Percentiles rank a stretch among this genome's conserved stretches.
Conservation (phyloP, 768 basidiomycete species). For the Cystobasidium ongulense region DNA sequence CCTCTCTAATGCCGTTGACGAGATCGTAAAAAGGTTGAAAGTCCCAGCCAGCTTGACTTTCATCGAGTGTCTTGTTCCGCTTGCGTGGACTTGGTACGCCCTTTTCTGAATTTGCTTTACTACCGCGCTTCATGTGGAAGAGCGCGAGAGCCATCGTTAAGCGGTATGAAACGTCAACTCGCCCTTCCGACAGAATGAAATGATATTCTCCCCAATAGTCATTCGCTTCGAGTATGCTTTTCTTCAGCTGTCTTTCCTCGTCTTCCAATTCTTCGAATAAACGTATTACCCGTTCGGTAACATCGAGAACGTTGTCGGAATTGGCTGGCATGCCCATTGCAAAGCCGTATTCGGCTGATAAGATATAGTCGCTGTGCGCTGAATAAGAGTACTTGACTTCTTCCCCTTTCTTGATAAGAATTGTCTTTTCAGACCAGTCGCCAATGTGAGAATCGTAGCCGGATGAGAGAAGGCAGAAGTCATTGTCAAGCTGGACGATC, state of each 20-base stretch:
- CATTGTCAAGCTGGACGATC: slow-evolving; percentile 48
- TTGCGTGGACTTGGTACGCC: not conserved
- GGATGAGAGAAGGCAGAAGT: slow-evolving; percentile 48
- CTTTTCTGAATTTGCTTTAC: not conserved
- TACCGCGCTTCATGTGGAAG: not conserved
- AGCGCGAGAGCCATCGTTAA: slow-evolving; percentile 13
- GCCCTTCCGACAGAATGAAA: slow-evolving; percentile 1
- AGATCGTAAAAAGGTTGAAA: slow-evolving; percentile 1
- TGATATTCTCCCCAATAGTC: slow-evolving; percentile 63
- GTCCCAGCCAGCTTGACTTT: not conserved
- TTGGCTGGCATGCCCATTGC: slow-evolving; percentile 44
- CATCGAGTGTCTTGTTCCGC: not conserved
- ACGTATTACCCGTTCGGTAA: slow-evolving; percentile 54
- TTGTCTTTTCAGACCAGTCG: slow-evolving; percentile 48
- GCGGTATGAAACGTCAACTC: slow-evolving; percentile 68
- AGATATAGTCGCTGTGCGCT: slow-evolving; percentile 61
- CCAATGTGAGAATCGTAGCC: slow-evolving; percentile 40
- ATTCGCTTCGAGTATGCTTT: slow-evolving; percentile 53
- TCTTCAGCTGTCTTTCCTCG: slow-evolving; percentile 51
- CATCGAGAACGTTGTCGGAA: slow-evolving; percentile 51
- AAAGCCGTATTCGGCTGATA: slow-evolving; percentile 90
- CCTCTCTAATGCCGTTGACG: not conserved
- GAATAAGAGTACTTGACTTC: slow-evolving; percentile 77
- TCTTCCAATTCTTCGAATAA: slow-evolving; percentile 49
- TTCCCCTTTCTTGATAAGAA: slow-evolving; percentile 50